phyloP scores from a whole-genome alignment of 306 rosid species.

The Hylodesmum podocarpum region DNA sequence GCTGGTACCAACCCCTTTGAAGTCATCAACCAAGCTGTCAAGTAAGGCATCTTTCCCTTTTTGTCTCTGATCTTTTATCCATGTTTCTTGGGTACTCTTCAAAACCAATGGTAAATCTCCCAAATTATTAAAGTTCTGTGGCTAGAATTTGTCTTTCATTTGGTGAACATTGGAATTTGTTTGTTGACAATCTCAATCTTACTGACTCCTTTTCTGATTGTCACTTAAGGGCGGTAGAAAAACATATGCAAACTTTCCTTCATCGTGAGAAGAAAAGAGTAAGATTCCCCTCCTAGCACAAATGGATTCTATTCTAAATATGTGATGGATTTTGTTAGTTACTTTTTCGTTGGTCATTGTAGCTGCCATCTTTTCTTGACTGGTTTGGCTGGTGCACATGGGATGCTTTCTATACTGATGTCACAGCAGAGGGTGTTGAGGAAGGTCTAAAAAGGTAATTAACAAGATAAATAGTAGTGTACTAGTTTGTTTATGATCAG shows the following conservation, averaged over 20 bases:
- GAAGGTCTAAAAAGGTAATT: conserved; percentile 84
- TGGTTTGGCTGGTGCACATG: conserved; percentile 99
- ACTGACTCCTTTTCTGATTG: conserved; percentile 21
- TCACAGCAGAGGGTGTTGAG: conserved; percentile 92
- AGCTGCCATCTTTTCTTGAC: conserved; percentile 86
- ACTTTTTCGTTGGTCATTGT: conserved; percentile 33
- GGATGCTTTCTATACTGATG: conserved; percentile 98
- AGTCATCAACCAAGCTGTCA: not conserved
- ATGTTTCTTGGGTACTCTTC: not conserved
- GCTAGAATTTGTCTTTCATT: not conserved
- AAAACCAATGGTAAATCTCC: not conserved
- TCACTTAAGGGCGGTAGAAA: conserved; percentile 65
- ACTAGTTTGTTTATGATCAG: not conserved
- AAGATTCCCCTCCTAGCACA: conserved; percentile 3
- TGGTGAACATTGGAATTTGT: conserved; percentile 1
- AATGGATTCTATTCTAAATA: too few species aligned
- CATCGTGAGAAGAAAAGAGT: conserved; percentile 95
- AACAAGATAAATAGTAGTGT: not conserved
- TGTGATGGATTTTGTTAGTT: too few species aligned
- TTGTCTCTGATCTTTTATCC: not conserved
- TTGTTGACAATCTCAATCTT: not conserved
- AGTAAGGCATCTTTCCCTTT: not conserved
- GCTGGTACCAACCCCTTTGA: not conserved
- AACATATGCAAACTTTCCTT: conserved; percentile 76
- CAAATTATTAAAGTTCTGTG: not conserved